These are phyloP conservation scores for Salix exigua DNA, from an alignment of 345 rosid genomes.

Conservation along the genomic window DNA sequence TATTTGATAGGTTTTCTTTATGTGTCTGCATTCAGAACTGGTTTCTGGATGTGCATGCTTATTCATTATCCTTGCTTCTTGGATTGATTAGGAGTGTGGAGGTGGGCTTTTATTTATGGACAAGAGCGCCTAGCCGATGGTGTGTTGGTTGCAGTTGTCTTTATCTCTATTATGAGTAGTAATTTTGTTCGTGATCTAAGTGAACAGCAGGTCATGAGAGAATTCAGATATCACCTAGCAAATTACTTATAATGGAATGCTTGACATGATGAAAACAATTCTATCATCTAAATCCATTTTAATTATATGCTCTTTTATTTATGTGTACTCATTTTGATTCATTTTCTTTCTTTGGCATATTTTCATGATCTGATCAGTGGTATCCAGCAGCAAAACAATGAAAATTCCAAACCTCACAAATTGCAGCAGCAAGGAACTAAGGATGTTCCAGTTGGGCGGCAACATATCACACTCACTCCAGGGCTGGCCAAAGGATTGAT, in stretches of 20 bases:
- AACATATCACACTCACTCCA: slow-evolving; percentile 15
- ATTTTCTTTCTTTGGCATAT: background rate
- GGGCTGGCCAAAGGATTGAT: slow-evolving; percentile 33
- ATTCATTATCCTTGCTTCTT: no score
- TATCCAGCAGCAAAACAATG: slow-evolving; percentile 24
- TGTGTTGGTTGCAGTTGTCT: background rate
- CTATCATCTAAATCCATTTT: background rate
- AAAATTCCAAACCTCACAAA: slow-evolving; percentile 26
- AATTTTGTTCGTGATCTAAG: background rate
- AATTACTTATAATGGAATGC: background rate
- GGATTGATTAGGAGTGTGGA: background rate
- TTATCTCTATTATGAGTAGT: background rate
- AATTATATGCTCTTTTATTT: background rate
- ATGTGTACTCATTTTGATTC: background rate
- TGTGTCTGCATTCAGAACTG: background rate
- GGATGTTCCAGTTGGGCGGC: slow-evolving; percentile 17
- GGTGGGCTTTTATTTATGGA: background rate
- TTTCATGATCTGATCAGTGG: slow-evolving; percentile 19
- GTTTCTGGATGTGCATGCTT: background rate
- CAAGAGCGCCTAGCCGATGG: background rate
- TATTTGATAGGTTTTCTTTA: no score
- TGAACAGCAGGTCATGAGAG: background rate
- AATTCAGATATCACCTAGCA: background rate
- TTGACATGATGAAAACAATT: background rate
- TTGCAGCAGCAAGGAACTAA: slow-evolving; percentile 39